These are phyloP conservation scores for Colletotrichum gloeosporioides DNA, from an alignment of 2,329 filamentous ascomycete genomes.

Conservation along the genomic window DNA sequence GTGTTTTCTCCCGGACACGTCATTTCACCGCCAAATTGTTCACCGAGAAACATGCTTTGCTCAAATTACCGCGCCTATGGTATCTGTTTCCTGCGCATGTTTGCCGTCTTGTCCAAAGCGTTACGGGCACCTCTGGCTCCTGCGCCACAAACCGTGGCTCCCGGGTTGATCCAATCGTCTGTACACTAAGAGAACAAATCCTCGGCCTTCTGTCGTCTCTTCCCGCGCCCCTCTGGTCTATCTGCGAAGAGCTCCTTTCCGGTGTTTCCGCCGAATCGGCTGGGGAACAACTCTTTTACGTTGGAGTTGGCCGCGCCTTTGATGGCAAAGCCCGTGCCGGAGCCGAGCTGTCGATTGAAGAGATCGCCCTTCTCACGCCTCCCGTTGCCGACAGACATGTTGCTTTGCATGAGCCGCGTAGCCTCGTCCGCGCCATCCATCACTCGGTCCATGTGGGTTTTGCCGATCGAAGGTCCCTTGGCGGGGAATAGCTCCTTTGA, in stretches of 20 bases:
- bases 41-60: neutral
- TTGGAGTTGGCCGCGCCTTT: constrained; percentile 63
- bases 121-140: neutral
- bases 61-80: neutral
- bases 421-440: constrained; percentile 24
- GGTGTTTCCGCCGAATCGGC: constrained; percentile 62
- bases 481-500: constrained; percentile 46
- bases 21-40: neutral
- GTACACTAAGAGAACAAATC: constrained; percentile 68
- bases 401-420: constrained; percentile 27
- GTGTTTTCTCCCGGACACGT: neutral
- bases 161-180: neutral
- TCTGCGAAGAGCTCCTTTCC: constrained; percentile 75
- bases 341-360: constrained; percentile 52
- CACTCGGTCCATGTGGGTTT: constrained; percentile 40
- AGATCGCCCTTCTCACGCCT: constrained; percentile 40
- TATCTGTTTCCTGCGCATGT: neutral
- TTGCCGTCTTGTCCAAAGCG: neutral
- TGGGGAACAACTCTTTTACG: constrained; percentile 73
- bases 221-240: constrained; percentile 61
- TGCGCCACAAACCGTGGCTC: neutral
- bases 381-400: constrained; percentile 31
- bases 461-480: constrained; percentile 33
- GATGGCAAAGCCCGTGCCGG: constrained; percentile 64
- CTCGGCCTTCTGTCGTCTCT: constrained; percentile 70